These are phyloP conservation scores for Forsythia suspensa DNA, from an alignment of 257 asterid genomes.

Conservation along the genomic window DNA sequence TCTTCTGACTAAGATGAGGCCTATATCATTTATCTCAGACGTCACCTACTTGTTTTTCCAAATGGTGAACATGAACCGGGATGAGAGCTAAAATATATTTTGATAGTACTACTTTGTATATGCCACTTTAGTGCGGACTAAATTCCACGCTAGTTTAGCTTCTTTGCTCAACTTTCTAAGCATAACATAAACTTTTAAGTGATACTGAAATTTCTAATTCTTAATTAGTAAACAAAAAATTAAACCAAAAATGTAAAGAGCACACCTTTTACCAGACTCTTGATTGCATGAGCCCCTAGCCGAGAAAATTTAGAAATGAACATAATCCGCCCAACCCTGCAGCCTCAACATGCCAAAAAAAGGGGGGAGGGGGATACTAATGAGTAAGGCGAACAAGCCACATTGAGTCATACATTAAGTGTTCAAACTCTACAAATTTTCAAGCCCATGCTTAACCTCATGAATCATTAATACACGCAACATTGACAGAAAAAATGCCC, in stretches of 20 bases:
- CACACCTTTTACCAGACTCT: conserved; percentile 39
- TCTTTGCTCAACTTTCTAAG: background rate
- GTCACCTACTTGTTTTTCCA: background rate
- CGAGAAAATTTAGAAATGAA: conserved; percentile 44
- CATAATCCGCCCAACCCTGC: conserved; percentile 47
- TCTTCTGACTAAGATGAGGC: background rate
- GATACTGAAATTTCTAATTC: background rate
- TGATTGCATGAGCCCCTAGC: conserved; percentile 41
- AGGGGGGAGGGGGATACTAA: conserved; percentile 9
- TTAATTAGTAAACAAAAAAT: conserved; percentile 12
- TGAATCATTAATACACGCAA: background rate
- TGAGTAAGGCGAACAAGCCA: conserved; percentile 7
- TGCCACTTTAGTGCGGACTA: background rate
- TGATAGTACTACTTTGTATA: background rate
- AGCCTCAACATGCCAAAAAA: conserved; percentile 15
- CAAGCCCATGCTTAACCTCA: background rate
- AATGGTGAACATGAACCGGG: background rate
- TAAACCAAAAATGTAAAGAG: conserved; percentile 14
- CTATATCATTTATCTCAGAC: background rate
- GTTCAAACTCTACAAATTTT: background rate
- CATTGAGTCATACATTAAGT: background rate
- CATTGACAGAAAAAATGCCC: background rate
- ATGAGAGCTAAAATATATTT: background rate
- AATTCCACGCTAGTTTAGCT: background rate
- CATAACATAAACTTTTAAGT: background rate